Evolutionary conservation across 805 yeast species (phyloP).

Genomic region (Kluyveromyces dobzhanskii): DNA sequence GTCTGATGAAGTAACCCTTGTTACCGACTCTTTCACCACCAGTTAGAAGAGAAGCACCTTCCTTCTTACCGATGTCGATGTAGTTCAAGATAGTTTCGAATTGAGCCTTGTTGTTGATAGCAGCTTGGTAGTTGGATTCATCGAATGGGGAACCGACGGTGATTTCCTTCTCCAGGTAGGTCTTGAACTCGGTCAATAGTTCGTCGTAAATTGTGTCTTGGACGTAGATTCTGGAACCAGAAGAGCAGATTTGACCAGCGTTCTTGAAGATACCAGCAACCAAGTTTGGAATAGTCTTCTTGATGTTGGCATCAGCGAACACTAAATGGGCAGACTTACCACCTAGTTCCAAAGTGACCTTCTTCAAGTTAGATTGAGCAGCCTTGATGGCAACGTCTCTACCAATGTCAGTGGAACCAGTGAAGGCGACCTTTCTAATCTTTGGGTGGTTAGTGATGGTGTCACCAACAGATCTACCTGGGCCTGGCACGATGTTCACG

Average conservation of each 20-base stretch:
- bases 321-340: constrained; percentile 77
- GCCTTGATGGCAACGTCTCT: constrained; percentile 61
- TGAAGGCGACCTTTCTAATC: constrained; percentile 69
- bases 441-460: constrained; percentile 60
- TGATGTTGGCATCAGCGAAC: constrained; percentile 58
- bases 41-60: constrained; percentile 58
- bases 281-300: constrained; percentile 42
- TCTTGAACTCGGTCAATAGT: constrained; percentile 49
- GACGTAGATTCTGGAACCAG: constrained; percentile 72
- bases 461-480: constrained; percentile 66
- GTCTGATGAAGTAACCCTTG: constrained; percentile 65
- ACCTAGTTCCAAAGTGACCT: constrained; percentile 74
- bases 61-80: constrained; percentile 56
- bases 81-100: constrained; percentile 59
- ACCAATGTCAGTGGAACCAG: constrained; percentile 76
- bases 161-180: constrained; percentile 43
- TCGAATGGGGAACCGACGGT: constrained; percentile 75
- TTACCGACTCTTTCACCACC: constrained; percentile 62
- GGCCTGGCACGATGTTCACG: constrained; percentile 65
- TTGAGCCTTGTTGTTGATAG: constrained; percentile 66
- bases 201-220: constrained; percentile 66
- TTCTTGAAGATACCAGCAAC: constrained; percentile 66
- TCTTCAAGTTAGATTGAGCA: constrained; percentile 65
- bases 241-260: constrained; percentile 78
- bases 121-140: constrained; percentile 61